These are phyloP conservation scores for Theobroma cacao DNA, from an alignment of 345 rosid genomes.

Conservation along the genomic window DNA sequence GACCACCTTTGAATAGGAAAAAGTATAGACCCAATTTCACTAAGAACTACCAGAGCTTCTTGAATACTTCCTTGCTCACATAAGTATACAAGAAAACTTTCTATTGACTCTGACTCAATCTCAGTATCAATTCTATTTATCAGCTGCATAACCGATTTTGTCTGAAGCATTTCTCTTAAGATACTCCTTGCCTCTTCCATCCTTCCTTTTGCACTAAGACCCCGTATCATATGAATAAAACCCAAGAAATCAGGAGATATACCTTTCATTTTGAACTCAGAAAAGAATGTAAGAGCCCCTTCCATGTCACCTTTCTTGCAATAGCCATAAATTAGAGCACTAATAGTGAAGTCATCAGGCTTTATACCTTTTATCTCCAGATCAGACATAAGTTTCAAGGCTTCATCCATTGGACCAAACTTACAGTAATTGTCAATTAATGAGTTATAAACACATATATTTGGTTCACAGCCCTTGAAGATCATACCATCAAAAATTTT, in stretches of 20 bases:
- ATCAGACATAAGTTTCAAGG: slow-evolving; percentile 44
- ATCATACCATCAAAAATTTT: slow-evolving; percentile 58
- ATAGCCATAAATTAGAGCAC: slow-evolving; percentile 69
- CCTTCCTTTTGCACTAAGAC: slow-evolving; percentile 78
- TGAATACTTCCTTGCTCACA: slow-evolving; percentile 73
- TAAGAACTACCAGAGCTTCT: slow-evolving; percentile 55
- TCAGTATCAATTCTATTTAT: slow-evolving; percentile 49
- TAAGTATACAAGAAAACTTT: slow-evolving; percentile 44
- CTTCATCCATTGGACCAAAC: slow-evolving; percentile 61
- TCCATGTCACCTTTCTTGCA: slow-evolving; percentile 75
- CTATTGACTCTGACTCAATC: slow-evolving; percentile 52
- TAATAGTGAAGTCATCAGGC: slow-evolving; percentile 68
- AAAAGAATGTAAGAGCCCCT: slow-evolving; percentile 59
- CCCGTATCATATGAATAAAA: slow-evolving; percentile 61
- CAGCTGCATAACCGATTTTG: slow-evolving; percentile 50
- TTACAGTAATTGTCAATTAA: slow-evolving; percentile 61
- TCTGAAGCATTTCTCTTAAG: slow-evolving; percentile 84
- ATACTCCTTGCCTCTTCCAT: slow-evolving; percentile 85
- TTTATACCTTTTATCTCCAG: slow-evolving; percentile 42
- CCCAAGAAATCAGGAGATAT: slow-evolving; percentile 76
- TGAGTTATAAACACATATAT: slow-evolving; percentile 57
- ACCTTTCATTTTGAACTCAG: slow-evolving; percentile 48
- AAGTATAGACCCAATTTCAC: slow-evolving; percentile 50
- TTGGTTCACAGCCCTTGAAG: slow-evolving; percentile 41
- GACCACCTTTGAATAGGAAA: slow-evolving; percentile 46